Conservation (phyloP, 371 early-diverging fungal species). For the Phascolomyces articulosus region DNA sequence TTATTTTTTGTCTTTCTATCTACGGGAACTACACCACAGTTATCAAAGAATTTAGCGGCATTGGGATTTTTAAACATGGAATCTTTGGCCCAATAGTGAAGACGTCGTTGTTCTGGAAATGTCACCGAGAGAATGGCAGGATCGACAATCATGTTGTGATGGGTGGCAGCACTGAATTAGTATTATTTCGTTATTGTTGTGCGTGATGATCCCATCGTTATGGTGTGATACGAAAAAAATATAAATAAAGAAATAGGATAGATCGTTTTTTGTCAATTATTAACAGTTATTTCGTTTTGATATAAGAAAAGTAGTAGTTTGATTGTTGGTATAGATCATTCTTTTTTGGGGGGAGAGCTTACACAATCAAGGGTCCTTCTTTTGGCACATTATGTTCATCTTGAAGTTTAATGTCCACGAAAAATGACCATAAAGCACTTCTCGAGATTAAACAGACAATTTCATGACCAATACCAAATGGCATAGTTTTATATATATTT, state of each 20-base stretch:
- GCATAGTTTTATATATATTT: constrained; percentile 27
- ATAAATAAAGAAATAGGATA: too few species aligned
- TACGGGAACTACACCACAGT: constrained; percentile 60
- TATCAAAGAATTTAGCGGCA: constrained; percentile 38
- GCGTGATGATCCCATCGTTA: neutral
- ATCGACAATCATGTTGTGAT: constrained; percentile 65
- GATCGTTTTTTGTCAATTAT: too few species aligned
- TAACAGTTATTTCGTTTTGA: too few species aligned
- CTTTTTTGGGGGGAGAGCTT: too few species aligned
- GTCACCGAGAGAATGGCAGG: constrained; percentile 53
- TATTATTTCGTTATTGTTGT: neutral
- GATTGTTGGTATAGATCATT: too few species aligned
- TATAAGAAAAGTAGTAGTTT: neutral
- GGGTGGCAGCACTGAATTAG: constrained; percentile 55
- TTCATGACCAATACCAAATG: constrained; percentile 51
- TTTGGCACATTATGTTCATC: constrained; percentile 38
- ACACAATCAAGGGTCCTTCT: constrained; percentile 48
- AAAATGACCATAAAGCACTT: constrained; percentile 54
- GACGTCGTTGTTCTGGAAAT: constrained; percentile 46
- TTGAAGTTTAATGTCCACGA: constrained; percentile 42
- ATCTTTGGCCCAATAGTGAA: constrained; percentile 66
- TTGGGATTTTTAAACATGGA: constrained; percentile 51
- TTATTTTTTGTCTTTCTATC: constrained; percentile 62
- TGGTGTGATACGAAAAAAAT: too few species aligned
- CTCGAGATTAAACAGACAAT: constrained; percentile 42